Conservation (phyloP, 2,329 filamentous ascomycete species). For the Boeremia exigua region DNA sequence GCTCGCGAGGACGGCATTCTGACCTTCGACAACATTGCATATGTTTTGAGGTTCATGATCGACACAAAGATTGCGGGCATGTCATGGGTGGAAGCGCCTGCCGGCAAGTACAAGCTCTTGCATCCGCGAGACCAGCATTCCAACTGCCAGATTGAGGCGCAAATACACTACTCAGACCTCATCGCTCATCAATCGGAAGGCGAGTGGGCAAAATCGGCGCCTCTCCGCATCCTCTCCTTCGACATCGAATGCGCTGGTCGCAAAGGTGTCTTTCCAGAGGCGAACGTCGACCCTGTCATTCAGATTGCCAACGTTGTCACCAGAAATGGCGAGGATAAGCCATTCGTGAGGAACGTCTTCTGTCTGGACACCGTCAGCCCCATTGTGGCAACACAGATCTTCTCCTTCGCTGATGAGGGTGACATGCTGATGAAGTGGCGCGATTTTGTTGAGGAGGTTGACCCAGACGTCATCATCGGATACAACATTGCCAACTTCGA, state of each 20-base stretch:
- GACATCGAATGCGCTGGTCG: constrained; percentile 98
- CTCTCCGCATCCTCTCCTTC: constrained; percentile 89
- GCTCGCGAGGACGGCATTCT: constrained; percentile 69
- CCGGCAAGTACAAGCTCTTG: constrained; percentile 74
- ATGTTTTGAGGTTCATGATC: constrained; percentile 96
- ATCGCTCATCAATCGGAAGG: constrained; percentile 87
- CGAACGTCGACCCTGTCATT: constrained; percentile 90
- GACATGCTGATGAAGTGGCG: constrained; percentile 94
- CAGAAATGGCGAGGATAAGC: constrained; percentile 90
- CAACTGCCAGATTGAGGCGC: constrained; percentile 95
- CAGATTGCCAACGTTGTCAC: constrained; percentile 98
- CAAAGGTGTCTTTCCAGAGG: constrained; percentile 96
- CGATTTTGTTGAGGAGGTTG: constrained; percentile 85
- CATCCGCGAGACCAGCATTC: constrained; percentile 74
- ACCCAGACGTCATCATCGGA: constrained; percentile 96
- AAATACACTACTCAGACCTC: constrained; percentile 80
- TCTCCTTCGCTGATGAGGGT: constrained; percentile 80
- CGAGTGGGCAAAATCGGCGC: constrained; percentile 98
- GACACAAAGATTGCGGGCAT: constrained; percentile 94
- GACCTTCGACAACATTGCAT: constrained; percentile 96
- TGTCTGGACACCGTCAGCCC: constrained; percentile 89
- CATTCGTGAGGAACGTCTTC: constrained; percentile 96
- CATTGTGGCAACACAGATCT: constrained; percentile 92
- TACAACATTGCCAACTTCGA: constrained; percentile 99
- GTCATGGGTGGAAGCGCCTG: constrained; percentile 92